Evolutionary conservation across 176 grass and related monocot genomes (phyloP).

Genomic region (Musa acuminata): DNA sequence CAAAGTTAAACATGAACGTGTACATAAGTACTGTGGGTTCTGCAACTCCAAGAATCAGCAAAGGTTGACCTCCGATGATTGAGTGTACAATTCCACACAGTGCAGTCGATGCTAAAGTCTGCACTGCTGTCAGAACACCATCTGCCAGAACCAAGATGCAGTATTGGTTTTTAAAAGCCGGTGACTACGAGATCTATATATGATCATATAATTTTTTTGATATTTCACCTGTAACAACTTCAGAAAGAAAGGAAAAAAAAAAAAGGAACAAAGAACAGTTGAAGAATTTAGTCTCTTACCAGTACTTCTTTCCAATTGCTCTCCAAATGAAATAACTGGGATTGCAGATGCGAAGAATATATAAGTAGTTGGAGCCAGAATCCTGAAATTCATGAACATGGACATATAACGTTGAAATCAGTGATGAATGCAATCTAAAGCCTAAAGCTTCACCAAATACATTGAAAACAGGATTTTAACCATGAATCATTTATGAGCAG

Average conservation of each 20-base stretch:
- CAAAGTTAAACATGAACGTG: slow-evolving; percentile 99
- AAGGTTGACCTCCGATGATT: slow-evolving; percentile 75
- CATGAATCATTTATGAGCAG: not conserved
- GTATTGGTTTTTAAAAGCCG: not conserved
- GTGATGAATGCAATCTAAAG: not conserved
- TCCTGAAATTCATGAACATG: slow-evolving; percentile 28
- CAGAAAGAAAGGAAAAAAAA: too few relatives aligned
- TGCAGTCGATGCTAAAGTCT: slow-evolving; percentile 90
- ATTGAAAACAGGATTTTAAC: not conserved
- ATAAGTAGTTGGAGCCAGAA: slow-evolving; percentile 92
- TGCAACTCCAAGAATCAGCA: slow-evolving; percentile 90
- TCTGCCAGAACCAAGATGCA: slow-evolving; percentile 30
- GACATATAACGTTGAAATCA: not conserved
- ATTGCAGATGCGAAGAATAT: slow-evolving; percentile 99
- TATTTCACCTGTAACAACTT: too few relatives aligned
- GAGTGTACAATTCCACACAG: slow-evolving; percentile 94
- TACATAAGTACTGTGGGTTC: slow-evolving; percentile 99
- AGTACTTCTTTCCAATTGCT: slow-evolving; percentile 87
- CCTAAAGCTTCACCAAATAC: too few relatives aligned
- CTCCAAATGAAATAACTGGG: slow-evolving; percentile 96
- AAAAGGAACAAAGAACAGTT: not conserved
- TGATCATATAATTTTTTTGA: too few relatives aligned
- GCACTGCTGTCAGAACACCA: slow-evolving; percentile 82
- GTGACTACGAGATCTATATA: not conserved
- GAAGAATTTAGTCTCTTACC: slow-evolving; percentile 31